Conservation (phyloP, 2,329 filamentous ascomycete species). For the Neonectria hederae region DNA sequence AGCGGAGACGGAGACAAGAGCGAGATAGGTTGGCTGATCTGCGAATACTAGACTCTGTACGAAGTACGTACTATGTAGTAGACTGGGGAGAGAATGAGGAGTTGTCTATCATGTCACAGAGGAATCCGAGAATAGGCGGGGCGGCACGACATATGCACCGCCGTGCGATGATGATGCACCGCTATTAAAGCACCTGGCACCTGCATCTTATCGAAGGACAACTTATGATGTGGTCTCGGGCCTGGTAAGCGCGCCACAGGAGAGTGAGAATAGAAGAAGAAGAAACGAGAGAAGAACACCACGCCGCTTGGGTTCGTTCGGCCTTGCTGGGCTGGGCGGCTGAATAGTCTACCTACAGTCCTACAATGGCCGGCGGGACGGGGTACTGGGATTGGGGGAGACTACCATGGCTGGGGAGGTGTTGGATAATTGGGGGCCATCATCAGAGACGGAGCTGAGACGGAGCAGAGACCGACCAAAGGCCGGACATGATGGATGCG, state of each 20-base stretch:
- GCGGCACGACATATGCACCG: not conserved
- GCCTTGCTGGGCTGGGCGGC: slow-evolving; percentile 3
- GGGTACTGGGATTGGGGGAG: no score
- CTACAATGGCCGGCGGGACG: not conserved
- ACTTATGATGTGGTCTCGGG: not conserved
- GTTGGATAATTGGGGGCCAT: not conserved
- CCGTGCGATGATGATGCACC: slow-evolving; percentile 8
- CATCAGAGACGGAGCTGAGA: not conserved
- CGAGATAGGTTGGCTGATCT: not conserved
- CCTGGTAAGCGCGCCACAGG: slow-evolving; percentile 9
- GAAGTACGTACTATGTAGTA: no score
- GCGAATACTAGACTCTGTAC: not conserved
- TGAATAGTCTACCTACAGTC: no score
- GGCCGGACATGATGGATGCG: not conserved
- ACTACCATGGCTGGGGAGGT: no score
- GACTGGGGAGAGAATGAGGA: slow-evolving; percentile 7
- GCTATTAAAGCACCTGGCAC: slow-evolving; percentile 3
- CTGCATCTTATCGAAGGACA: slow-evolving; percentile 2
- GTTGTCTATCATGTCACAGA: slow-evolving; percentile 5
- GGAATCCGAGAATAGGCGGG: slow-evolving; percentile 1
- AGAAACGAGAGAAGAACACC: not conserved
- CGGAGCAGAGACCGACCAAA: not conserved
- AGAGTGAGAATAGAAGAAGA: not conserved
- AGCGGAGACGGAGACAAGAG: slow-evolving; percentile 14
- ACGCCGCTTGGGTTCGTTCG: slow-evolving; percentile 11